Evolutionary conservation across 2,329 filamentous ascomycete species (phyloP), one percentile per base, ranked within the genome.

Genomic region (Aphanoascus verrucosus): DNA sequence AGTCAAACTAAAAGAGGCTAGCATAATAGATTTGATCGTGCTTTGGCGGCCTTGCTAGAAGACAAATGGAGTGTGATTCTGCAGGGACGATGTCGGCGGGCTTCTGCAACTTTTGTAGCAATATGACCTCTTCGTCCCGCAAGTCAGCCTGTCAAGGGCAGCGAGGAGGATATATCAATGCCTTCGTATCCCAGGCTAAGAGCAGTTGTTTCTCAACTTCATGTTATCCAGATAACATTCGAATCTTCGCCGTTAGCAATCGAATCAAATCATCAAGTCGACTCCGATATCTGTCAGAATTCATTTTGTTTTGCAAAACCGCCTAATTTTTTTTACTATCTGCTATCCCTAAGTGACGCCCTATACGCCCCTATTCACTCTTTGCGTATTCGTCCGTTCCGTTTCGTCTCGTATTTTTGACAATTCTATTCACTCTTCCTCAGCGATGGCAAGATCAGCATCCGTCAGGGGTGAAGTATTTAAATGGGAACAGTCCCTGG

Each of bases 401-500:
- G n/a, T 43, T 51, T 43, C 35, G 19, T 38, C 50, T 7, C 8
- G 20, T 37, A 23, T 38, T 28, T 20, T 37, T 31, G 9, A 38
- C 15, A 50, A 14, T 14, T 49, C 19, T 14, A 19, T 32, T 53
- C 34, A 46, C 15, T 53, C 12, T 53, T 46, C 28, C 17, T 47
- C 9, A 32, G 19, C 40, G 41, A 52, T 40, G 41, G 35, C 51
- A n/a, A 15, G 9, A 17, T 44, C 34, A 12, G 23, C 19, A 20
- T 7, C 46, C 28, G 34, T 49, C n/a, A 14, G 15, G 15, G 5
- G 32, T 42, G 34, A 32, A 35, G 49, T 45, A 51, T 47, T 47
- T 47, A 54, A 57, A 43, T 58, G 56, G 56, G 53, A 56, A 44
- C 49, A 57, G 23, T 54, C 49, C 31, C 53, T 55, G 37, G 58